Base-by-base conservation (phyloP, 805 yeast genomes). In the Kuraishia capsulata region DNA sequence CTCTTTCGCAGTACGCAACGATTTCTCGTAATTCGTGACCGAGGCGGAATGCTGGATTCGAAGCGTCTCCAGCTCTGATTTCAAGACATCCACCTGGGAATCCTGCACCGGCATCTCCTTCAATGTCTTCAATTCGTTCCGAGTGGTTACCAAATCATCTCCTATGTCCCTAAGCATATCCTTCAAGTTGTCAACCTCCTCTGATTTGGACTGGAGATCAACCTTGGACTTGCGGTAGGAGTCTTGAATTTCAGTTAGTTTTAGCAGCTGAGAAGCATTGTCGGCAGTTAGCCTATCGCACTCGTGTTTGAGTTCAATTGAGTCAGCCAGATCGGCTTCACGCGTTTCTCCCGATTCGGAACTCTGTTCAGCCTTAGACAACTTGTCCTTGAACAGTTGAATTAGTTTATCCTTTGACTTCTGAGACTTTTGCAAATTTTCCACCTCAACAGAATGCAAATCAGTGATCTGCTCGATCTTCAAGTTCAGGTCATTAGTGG, bases 141-240 rank as follows among this genome's bases (percentile, higher is more conserved):
- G 76, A 0, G 87, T 75, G 4, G 73, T 70, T 1, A 88, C 94
- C 5, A 88, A 64, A 36, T 86, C 94, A 49, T 83, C 74, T 1
- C 96, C 96, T 20, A 88, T 68, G 40, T 73, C 77, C 44, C 71
- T 71, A 39, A 89, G 55, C 85, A 81, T 84, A 41, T 87, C 96
- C 49, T 78, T 73, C 37, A 83, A 65, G 38, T 66, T 69, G 35
- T 77, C 87, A 14, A 87, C 61, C 50, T 88, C 95, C 39, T 76
- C 83, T 10, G 51, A 41, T 42, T 77, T 76, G 6, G 51, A 34
- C 25, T 54, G 58, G n/a, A 76, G 40, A 5, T 59, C 56, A 3
- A 46, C 39, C 23, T 54, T 61, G 3, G 60, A 39, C 10, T 46
- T 46, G 2, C 33, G 25, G 4, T 42, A 29, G 40, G 50, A 38